These are phyloP conservation scores for Aspergillus texensis DNA, from an alignment of 2,329 filamentous ascomycete species.

Conservation along the genomic window DNA sequence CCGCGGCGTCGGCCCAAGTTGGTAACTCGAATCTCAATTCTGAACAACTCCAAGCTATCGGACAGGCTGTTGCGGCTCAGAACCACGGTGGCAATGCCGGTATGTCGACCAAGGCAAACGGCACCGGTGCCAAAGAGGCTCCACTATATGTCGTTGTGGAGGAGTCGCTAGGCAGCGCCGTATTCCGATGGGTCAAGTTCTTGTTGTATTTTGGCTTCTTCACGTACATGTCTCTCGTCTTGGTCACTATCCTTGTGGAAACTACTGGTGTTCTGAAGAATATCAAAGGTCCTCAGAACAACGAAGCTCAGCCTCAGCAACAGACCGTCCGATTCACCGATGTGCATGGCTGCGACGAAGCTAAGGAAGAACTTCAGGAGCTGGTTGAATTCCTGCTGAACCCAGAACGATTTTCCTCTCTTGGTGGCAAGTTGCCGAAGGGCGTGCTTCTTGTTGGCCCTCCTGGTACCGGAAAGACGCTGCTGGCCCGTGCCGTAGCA, in stretches of 20 bases:
- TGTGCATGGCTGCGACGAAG: constrained; percentile 96
- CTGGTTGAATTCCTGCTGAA: constrained; percentile 95
- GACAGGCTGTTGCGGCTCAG: constrained; percentile 77
- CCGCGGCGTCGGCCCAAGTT: constrained; percentile 11
- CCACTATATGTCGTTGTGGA: constrained; percentile 97
- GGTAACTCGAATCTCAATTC: constrained; percentile 50
- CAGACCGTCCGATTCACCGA: constrained; percentile 90
- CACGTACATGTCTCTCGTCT: constrained; percentile 76
- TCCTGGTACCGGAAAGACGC: constrained; percentile 95
- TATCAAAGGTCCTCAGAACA: constrained; percentile 69
- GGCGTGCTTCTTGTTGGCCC: constrained; percentile 93
- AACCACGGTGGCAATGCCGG: constrained; percentile 67
- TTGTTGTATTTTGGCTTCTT: constrained; percentile 75
- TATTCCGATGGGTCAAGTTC: constrained; percentile 94
- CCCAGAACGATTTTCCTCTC: constrained; percentile 87
- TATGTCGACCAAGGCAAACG: constrained; percentile 49
- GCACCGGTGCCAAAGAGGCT: constrained; percentile 73
- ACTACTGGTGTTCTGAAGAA: constrained; percentile 78
- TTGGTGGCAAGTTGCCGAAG: constrained; percentile 95
- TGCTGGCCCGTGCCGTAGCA: constrained; percentile 91
- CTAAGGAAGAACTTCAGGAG: constrained; percentile 96
- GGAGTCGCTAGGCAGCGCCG: constrained; percentile 74
- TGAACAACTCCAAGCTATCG: constrained; percentile 74
- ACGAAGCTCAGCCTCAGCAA: constrained; percentile 88
- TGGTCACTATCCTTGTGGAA: constrained; percentile 82